phyloP scores from a whole-genome alignment of 2,329 filamentous ascomycete genomes.

The Microsporum audouinii region DNA sequence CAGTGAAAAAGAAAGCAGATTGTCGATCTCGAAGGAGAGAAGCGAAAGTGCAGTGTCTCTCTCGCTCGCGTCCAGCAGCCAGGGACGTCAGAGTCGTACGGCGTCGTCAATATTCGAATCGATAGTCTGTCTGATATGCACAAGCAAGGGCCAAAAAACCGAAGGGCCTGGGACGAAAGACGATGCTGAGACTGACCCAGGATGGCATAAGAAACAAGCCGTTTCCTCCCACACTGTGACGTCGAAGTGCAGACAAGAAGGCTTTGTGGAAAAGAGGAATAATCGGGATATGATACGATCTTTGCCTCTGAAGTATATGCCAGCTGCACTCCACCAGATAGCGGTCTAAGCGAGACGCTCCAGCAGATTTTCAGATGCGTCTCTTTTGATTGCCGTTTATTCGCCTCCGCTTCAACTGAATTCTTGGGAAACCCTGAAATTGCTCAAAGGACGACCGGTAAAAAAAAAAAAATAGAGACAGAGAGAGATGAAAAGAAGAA shows the following conservation, averaged over 20 bases:
- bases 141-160: neutral
- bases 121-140: neutral
- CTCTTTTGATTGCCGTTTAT: constrained; percentile 1
- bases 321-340: neutral
- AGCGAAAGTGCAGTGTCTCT: neutral
- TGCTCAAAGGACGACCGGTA: neutral
- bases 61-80: neutral
- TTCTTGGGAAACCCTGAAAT: neutral
- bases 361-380: constrained; percentile 2
- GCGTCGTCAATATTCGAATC: constrained; percentile 1
- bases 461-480: constrained; percentile 7
- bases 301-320: neutral
- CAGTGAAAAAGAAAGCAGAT: neutral
- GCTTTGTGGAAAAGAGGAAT: neutral
- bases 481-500: neutral
- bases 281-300: neutral
- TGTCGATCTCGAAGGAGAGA: neutral
- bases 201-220: neutral
- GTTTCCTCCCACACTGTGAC: neutral
- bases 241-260: neutral
- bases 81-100: neutral
- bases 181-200: neutral
- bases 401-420: constrained; percentile 1
- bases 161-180: neutral
- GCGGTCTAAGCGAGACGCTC: neutral